Conservation (phyloP, 78 protist genomes). For the Dictyostelium purpureum region DNA sequence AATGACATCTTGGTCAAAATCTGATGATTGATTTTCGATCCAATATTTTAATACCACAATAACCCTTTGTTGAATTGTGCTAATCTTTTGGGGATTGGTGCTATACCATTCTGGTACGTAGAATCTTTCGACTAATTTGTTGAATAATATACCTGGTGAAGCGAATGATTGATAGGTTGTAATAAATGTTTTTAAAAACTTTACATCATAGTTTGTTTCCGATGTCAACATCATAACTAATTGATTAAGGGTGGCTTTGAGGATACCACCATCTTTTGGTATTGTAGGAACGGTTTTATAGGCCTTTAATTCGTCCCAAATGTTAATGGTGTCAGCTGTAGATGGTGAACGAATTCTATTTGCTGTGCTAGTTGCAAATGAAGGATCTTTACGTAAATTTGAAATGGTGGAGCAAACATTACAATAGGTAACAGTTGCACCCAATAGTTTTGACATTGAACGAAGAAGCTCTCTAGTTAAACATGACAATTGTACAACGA, state of each 20-base stretch:
- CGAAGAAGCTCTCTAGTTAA: not conserved
- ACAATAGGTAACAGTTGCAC: slow-evolving; percentile 57
- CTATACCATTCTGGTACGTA: slow-evolving; percentile 66
- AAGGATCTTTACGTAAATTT: not conserved
- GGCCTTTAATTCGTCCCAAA: slow-evolving; percentile 56
- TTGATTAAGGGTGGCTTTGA: slow-evolving; percentile 51
- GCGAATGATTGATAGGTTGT: slow-evolving; percentile 76
- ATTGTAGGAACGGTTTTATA: slow-evolving; percentile 15
- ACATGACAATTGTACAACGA: slow-evolving; percentile 42
- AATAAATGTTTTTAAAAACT: slow-evolving; percentile 65
- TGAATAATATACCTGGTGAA: slow-evolving; percentile 41
- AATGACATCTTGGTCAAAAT: slow-evolving; percentile 69
- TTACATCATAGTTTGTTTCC: slow-evolving; percentile 28
- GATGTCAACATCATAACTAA: slow-evolving; percentile 44
- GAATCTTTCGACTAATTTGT: slow-evolving; percentile 51
- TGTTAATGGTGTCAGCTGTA: slow-evolving; percentile 37
- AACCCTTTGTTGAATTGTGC: slow-evolving; percentile 46
- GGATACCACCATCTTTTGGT: slow-evolving; percentile 27
- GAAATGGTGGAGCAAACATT: slow-evolving; percentile 15
- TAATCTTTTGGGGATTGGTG: not conserved
- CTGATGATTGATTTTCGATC: slow-evolving; percentile 73
- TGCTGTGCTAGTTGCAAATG: not conserved
- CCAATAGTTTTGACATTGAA: slow-evolving; percentile 23
- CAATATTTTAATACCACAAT: slow-evolving; percentile 68
- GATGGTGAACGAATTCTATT: slow-evolving; percentile 13